Evolutionary conservation across 148 eudicot species (phyloP).

Genomic region (Bassia scoparia): DNA sequence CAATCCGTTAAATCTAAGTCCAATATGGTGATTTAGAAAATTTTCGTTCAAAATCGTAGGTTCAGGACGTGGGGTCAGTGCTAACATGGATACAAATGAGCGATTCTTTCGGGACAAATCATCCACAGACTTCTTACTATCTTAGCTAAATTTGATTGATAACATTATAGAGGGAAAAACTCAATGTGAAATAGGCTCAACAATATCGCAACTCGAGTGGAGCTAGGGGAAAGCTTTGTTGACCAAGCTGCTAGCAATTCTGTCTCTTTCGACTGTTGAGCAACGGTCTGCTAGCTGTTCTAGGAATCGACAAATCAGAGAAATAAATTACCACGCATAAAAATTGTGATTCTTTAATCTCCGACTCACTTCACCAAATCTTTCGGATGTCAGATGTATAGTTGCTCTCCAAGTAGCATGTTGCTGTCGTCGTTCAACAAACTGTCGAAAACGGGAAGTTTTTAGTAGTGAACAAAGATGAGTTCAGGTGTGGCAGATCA

Average conservation of each 20-base stretch:
- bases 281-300: background rate
- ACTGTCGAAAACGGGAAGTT: slow-evolving; percentile 36
- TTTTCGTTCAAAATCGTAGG: too few relatives aligned
- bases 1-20: background rate
- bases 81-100: too few relatives aligned
- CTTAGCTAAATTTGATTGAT: too few relatives aligned
- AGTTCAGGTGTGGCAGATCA: background rate
- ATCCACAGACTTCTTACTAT: too few relatives aligned
- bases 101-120: too few relatives aligned
- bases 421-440: slow-evolving; percentile 78
- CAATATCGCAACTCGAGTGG: background rate
- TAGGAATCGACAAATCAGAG: slow-evolving; percentile 1
- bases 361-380: slow-evolving; percentile 48
- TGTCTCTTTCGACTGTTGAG: background rate
- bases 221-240: background rate
- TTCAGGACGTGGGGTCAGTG: too few relatives aligned
- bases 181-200: background rate
- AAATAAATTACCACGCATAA: background rate
- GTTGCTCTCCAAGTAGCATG: slow-evolving; percentile 75
- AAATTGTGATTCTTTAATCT: background rate
- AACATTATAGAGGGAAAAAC: background rate
- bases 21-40: slow-evolving; percentile 2
- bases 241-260: slow-evolving; percentile 10
- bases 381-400: slow-evolving; percentile 70
- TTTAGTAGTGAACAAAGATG: too few relatives aligned